Percentiles rank a stretch among this genome's conserved stretches.
phyloP scores from a whole-genome alignment of 2,329 filamentous ascomycete species.

The Cordyceps tenuipes region DNA sequence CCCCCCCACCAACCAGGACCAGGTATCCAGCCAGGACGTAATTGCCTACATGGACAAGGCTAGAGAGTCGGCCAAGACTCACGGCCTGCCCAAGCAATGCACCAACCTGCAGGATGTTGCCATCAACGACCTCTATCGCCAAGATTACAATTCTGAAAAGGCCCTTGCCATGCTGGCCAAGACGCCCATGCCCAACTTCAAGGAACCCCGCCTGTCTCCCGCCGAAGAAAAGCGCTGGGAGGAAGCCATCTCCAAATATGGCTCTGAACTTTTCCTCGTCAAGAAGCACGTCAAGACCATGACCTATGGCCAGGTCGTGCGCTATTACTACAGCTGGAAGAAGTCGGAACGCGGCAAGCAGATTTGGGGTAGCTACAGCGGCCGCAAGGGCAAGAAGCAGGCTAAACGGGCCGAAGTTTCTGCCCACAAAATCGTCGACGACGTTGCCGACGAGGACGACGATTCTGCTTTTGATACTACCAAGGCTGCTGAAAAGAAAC shows the following conservation, averaged over 20 bases:
- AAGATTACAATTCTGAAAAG: constrained; percentile 61
- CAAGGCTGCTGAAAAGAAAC: constrained; percentile 72
- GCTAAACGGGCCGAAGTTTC: constrained; percentile 63
- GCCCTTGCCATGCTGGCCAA: constrained; percentile 63
- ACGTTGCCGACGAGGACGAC: constrained; percentile 85
- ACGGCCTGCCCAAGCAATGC: constrained; percentile 65
- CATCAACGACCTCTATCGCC: constrained; percentile 61
- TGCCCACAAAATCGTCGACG: constrained; percentile 72
- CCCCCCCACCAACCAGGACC: constrained; percentile 52
- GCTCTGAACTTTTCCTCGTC: constrained; percentile 79
- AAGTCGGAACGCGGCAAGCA: constrained; percentile 78
- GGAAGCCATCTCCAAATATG: constrained; percentile 80
- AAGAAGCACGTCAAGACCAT: constrained; percentile 80
- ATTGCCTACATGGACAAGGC: constrained; percentile 69
- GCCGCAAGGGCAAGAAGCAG: constrained; percentile 85
- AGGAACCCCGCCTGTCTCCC: constrained; percentile 72
- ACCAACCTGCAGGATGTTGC: constrained; percentile 87
- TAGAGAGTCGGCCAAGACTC: constrained; percentile 52
- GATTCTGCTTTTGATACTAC: constrained; percentile 92
- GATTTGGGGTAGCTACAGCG: constrained; percentile 83
- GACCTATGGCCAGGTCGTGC: constrained; percentile 70
- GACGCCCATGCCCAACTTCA: constrained; percentile 63
- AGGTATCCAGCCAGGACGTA: constrained; percentile 48
- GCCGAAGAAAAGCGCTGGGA: constrained; percentile 85
- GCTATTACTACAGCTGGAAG: constrained; percentile 98